Percentiles rank a stretch among this genome's conserved stretches.
These are phyloP conservation scores for Chalciporus sphaerocephalus DNA, from an alignment of 768 basidiomycete species.

Conservation along the genomic window DNA sequence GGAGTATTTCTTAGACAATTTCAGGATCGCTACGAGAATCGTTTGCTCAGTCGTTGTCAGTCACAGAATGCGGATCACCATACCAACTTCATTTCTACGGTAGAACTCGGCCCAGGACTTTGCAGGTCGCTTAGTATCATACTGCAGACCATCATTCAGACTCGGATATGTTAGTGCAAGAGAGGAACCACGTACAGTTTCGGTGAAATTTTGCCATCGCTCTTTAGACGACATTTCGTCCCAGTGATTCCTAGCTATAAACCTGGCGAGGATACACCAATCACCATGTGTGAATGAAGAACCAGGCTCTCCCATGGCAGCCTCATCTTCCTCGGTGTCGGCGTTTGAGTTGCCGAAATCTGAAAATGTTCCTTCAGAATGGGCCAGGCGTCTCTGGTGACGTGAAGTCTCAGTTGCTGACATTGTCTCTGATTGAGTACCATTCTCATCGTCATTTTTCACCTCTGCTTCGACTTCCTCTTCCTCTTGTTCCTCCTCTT, in stretches of 20 bases:
- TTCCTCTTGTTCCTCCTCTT: constrained; percentile 35
- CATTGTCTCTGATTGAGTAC: constrained; percentile 21
- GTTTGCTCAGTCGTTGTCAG: constrained; percentile 5
- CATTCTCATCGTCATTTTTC: constrained; percentile 17
- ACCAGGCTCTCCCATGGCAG: constrained; percentile 51
- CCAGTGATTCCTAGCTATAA: constrained; percentile 52
- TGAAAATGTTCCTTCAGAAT: constrained; percentile 18
- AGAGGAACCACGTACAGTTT: constrained; percentile 38
- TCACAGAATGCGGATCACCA: constrained; percentile 9
- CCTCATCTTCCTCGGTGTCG: constrained; percentile 28
- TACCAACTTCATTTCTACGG: constrained; percentile 48
- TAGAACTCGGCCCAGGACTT: constrained; percentile 64
- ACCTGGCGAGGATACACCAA: constrained; percentile 52
- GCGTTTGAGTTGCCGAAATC: constrained; percentile 16
- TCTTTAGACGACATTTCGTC: constrained; percentile 37
- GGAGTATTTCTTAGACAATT: constrained; percentile 26
- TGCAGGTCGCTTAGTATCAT: constrained; percentile 42
- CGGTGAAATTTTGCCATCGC: constrained; percentile 52
- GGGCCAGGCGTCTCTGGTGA: constrained; percentile 16
- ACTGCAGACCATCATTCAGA: constrained; percentile 33
- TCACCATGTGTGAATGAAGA: constrained; percentile 57
- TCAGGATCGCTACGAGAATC: constrained; percentile 18
- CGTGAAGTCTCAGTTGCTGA: constrained; percentile 16
- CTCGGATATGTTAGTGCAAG: background rate
- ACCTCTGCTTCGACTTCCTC: constrained; percentile 26